Percentiles rank a stretch among this genome's conserved stretches.
These are phyloP conservation scores for Zea mays DNA, from an alignment of 176 grass and related monocot genomes.

Conservation along the genomic window Zm-B73-REFERENCE-NAM-5.0 NC_050096.1:59708001-59708500, in stretches of 20 bases:
- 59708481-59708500: too few species aligned
- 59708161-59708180: conserved; percentile 77
- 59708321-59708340: too few species aligned
- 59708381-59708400: conserved; percentile 76
- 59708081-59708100: neutral
- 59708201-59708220: conserved; percentile 86
- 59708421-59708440: conserved; percentile 79
- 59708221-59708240: conserved; percentile 77
- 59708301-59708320: neutral
- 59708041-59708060: conserved; percentile 51
- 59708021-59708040: conserved; percentile 84
- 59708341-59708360: conserved; percentile 75
- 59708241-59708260: conserved; percentile 79
- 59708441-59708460: too few species aligned
- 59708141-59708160: neutral
- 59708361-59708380: conserved; percentile 88
- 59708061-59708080: neutral
- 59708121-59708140: conserved; percentile 34
- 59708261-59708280: conserved; percentile 58
- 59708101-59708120: neutral
- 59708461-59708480: too few species aligned
- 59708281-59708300: neutral
- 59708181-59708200: conserved; percentile 84
- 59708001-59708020: conserved; percentile 76
- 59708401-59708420: conserved; percentile 63